A percentile compares a stretch with the other conserved stretches of the same genome.
phyloP scores from a whole-genome alignment of 768 basidiomycete genomes.

The Pulveroboletus sp. region DNA sequence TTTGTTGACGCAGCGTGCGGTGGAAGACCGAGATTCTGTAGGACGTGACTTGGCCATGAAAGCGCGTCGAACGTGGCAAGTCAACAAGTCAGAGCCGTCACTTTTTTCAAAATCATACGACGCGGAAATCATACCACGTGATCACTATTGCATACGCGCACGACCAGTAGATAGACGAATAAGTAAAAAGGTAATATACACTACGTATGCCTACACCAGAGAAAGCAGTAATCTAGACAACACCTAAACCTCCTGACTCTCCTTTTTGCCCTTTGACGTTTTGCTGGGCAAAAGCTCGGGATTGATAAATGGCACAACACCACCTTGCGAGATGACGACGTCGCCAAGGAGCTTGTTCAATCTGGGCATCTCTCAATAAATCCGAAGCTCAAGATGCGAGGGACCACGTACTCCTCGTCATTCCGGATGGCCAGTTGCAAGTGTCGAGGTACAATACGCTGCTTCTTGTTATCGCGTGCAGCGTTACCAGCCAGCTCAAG shows the following conservation, averaged over 20 bases:
- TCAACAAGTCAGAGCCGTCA: not conserved
- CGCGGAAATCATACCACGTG: not conserved
- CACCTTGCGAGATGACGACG: constrained; percentile 64
- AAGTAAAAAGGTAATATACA: constrained; percentile 32
- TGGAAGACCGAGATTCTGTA: not conserved
- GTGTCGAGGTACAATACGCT: constrained; percentile 64
- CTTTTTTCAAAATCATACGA: not conserved
- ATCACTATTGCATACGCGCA: too few species aligned
- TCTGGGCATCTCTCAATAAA: constrained; percentile 12
- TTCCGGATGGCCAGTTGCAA: constrained; percentile 65
- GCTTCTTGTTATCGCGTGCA: constrained; percentile 55
- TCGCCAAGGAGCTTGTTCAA: constrained; percentile 40
- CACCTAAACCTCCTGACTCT: constrained; percentile 43
- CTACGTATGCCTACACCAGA: constrained; percentile 27
- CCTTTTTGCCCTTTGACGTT: constrained; percentile 52
- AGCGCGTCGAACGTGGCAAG: constrained; percentile 2
- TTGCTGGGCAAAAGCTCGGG: constrained; percentile 53
- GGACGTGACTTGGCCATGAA: constrained; percentile 19
- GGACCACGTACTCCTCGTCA: constrained; percentile 45
- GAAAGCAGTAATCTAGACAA: constrained; percentile 16
- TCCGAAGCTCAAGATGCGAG: not conserved
- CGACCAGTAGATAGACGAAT: constrained; percentile 22
- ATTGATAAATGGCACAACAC: constrained; percentile 53
- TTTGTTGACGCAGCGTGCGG: constrained; percentile 20
- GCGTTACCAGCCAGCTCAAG: constrained; percentile 60